These are phyloP conservation scores for Aspergillus vadensis DNA, from an alignment of 2,329 filamentous ascomycete genomes.

Conservation along the genomic window DNA sequence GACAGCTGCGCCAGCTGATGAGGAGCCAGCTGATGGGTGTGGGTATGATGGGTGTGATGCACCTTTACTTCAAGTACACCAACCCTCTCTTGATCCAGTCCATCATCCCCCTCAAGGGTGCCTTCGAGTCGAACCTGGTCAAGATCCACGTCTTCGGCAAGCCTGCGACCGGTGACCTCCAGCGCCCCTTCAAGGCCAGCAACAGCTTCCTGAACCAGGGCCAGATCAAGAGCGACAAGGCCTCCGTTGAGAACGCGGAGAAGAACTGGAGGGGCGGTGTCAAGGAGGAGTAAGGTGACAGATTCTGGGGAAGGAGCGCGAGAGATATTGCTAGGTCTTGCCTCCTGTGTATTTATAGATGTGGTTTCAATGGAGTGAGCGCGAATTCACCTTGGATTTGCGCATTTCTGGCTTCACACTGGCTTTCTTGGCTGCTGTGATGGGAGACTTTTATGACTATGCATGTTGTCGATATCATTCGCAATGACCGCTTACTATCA, in stretches of 20 bases:
- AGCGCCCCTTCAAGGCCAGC: conserved; percentile 89
- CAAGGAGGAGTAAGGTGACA: conserved; percentile 49
- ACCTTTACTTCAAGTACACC: conserved; percentile 99
- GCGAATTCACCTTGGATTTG: conserved; percentile 4
- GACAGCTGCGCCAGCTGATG: conserved; percentile 81
- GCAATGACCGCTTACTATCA: background rate
- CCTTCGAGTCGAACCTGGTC: conserved; percentile 90
- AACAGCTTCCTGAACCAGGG: conserved; percentile 75
- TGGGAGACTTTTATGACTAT: conserved; percentile 1
- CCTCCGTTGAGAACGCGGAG: conserved; percentile 60
- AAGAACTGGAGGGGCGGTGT: conserved; percentile 53
- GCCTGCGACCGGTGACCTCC: conserved; percentile 84
- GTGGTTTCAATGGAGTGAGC: conserved; percentile 8
- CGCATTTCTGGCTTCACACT: background rate
- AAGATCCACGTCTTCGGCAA: conserved; percentile 93
- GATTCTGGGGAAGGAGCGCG: background rate
- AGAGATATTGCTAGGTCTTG: conserved; percentile 8
- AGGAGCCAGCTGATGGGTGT: conserved; percentile 94
- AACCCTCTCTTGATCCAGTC: conserved; percentile 98
- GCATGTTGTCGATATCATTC: background rate
- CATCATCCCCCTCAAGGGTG: conserved; percentile 95
- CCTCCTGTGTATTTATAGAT: conserved; percentile 23
- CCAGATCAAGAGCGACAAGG: conserved; percentile 87
- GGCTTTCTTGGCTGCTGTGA: background rate
- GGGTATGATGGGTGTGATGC: conserved; percentile 98